phyloP scores from a whole-genome alignment of 2,329 filamentous ascomycete species.

The Acrocalymma vagum region DNA sequence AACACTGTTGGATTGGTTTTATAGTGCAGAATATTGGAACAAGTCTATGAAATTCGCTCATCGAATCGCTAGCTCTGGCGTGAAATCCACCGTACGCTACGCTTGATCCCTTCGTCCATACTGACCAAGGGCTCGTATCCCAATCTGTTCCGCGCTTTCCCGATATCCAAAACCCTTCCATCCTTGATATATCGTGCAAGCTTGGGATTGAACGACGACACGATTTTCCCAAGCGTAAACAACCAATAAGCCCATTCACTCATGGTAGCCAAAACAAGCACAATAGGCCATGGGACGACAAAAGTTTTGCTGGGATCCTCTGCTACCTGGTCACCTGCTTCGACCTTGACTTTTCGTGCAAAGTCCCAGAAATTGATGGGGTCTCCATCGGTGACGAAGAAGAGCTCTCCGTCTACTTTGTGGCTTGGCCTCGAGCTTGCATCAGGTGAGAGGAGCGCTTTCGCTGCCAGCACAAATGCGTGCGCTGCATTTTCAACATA shows the following conservation, averaged over 20 bases:
- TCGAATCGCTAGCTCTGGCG: too few species aligned
- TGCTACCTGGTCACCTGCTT: conserved; percentile 9
- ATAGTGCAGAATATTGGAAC: too few species aligned
- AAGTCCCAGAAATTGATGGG: conserved; percentile 17
- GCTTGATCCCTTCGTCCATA: conserved; percentile 8
- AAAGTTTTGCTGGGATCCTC: not conserved
- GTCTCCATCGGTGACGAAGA: conserved; percentile 15
- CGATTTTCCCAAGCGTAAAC: conserved; percentile 4
- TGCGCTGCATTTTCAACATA: conserved; percentile 17
- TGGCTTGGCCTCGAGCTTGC: not conserved
- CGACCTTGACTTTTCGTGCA: conserved; percentile 6
- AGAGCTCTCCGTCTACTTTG: conserved; percentile 11
- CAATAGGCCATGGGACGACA: conserved; percentile 3
- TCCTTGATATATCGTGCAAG: conserved; percentile 8
- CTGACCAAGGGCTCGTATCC: conserved; percentile 8
- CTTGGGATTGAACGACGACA: not conserved
- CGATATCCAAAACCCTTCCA: conserved; percentile 8
- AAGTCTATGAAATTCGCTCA: too few species aligned
- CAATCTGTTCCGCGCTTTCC: conserved; percentile 7
- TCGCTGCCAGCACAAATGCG: conserved; percentile 15
- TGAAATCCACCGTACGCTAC: too few species aligned
- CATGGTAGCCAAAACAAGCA: not conserved
- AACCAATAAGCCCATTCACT: conserved; percentile 7
- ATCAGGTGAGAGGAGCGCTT: conserved; percentile 5
- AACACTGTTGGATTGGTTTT: too few species aligned